Conservation (phyloP, 345 rosid species). For the Salix suchowensis region DNA sequence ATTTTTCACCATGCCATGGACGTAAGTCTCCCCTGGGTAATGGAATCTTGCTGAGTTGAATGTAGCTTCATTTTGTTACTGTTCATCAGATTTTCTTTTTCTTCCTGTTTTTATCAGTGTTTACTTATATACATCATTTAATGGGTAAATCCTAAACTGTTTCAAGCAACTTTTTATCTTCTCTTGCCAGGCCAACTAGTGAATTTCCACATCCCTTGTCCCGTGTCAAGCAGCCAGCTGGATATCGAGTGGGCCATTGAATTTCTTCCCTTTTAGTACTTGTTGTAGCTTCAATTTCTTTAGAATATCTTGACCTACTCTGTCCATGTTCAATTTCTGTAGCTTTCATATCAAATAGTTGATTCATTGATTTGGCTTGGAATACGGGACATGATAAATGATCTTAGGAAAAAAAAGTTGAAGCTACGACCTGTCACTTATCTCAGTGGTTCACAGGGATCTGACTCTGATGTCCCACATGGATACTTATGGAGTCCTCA, state of each 20-base stretch:
- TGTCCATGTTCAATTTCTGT: slow-evolving; percentile 11
- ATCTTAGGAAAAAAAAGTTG: slow-evolving; percentile 82
- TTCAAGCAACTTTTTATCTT: slow-evolving; percentile 21
- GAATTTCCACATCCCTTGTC: slow-evolving; percentile 99
- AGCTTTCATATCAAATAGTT: slow-evolving; percentile 96
- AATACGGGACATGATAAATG: slow-evolving; percentile 94
- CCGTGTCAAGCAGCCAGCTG: slow-evolving; percentile 94
- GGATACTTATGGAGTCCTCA: slow-evolving; percentile 99
- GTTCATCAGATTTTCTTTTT: slow-evolving; percentile 13
- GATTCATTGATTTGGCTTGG: slow-evolving; percentile 99
- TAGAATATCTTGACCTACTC: neutral
- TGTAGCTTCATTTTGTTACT: slow-evolving; percentile 8
- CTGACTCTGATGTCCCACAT: slow-evolving; percentile 80
- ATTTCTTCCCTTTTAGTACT: neutral
- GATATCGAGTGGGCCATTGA: slow-evolving; percentile 72
- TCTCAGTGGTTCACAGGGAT: slow-evolving; percentile 95
- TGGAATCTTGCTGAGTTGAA: slow-evolving; percentile 33
- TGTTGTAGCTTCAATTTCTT: neutral
- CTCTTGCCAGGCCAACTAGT: slow-evolving; percentile 73
- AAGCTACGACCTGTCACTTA: slow-evolving; percentile 94
- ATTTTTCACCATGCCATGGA: slow-evolving; percentile 99
- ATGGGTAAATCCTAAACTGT: slow-evolving; percentile 22
- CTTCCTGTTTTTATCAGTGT: slow-evolving; percentile 19
- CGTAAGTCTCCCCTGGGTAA: slow-evolving; percentile 79
- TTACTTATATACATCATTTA: slow-evolving; percentile 4